Conservation (phyloP, 176 grass and related monocot genomes). For the Oryza australiensis region DNA sequence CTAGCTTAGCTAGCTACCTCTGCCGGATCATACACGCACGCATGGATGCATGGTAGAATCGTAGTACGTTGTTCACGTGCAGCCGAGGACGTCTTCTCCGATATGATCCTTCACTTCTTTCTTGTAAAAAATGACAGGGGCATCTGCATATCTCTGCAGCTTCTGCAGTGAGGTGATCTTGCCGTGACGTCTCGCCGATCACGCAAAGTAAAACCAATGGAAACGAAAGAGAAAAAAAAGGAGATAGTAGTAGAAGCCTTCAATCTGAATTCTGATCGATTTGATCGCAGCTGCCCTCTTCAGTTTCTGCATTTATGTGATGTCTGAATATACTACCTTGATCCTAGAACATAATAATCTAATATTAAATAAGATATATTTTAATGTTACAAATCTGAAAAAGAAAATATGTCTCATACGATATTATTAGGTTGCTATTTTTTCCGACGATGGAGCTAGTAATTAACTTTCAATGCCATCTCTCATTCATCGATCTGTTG, state of each 20-base stretch:
- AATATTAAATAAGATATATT: too few species aligned
- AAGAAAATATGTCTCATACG: too few species aligned
- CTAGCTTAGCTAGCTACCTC: background rate
- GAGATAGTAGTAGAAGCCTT: background rate
- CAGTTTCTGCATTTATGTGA: background rate
- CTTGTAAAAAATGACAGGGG: background rate
- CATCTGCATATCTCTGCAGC: background rate
- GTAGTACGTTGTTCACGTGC: background rate
- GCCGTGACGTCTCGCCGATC: background rate
- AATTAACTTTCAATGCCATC: background rate
- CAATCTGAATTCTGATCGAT: background rate
- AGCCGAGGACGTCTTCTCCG: background rate
- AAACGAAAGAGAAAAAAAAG: too few species aligned
- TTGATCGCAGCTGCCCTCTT: background rate
- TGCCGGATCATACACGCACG: background rate
- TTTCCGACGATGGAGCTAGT: too few species aligned
- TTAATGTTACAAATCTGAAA: too few species aligned
- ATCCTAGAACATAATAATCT: too few species aligned
- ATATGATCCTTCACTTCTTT: background rate
- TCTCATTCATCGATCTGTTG: background rate
- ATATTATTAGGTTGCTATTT: too few species aligned
- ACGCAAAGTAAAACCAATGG: background rate
- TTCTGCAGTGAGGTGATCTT: background rate
- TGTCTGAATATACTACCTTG: background rate
- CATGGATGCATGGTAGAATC: background rate